Percentiles rank a stretch among this genome's conserved stretches.
Evolutionary conservation across 176 grass and related monocot species (phyloP).

Genomic region (Musa schizocarpa): DNA sequence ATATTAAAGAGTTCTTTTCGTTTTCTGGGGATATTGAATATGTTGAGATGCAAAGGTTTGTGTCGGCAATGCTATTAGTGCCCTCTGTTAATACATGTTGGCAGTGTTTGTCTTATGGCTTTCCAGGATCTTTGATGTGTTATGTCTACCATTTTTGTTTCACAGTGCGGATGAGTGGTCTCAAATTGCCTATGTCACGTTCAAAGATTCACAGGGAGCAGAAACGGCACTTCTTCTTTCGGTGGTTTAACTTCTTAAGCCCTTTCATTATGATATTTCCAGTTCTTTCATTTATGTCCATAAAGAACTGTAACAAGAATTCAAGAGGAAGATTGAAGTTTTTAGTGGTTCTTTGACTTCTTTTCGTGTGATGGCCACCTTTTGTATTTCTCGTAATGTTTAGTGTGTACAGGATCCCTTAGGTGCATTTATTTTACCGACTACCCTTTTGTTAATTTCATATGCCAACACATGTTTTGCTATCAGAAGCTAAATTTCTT

Average conservation of each 20-base stretch:
- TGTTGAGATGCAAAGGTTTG: constrained; percentile 9
- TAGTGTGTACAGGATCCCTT: too few relatives aligned
- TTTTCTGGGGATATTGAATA: constrained; percentile 7
- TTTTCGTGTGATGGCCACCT: neutral
- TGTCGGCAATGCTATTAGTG: neutral
- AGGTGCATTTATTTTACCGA: too few relatives aligned
- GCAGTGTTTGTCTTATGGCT: neutral
- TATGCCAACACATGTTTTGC: too few relatives aligned
- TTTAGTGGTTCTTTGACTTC: neutral
- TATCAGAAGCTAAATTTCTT: too few relatives aligned
- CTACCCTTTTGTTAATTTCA: too few relatives aligned
- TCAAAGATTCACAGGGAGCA: constrained; percentile 41
- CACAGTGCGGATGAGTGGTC: constrained; percentile 25
- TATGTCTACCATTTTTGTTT: neutral
- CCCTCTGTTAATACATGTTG: neutral
- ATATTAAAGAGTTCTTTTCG: neutral
- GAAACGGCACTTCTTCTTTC: constrained; percentile 39
- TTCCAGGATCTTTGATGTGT: neutral
- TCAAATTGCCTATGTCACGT: constrained; percentile 38
- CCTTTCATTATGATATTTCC: neutral
- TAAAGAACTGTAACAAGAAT: neutral
- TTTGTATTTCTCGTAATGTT: neutral
- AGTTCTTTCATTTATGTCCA: too few relatives aligned
- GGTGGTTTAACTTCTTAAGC: constrained; percentile 6
- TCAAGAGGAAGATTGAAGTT: neutral